Evolutionary conservation across 208 protist genomes (phyloP), one percentile per base, ranked within the genome.

Genomic region (Paratrypanosoma confusum): DNA sequence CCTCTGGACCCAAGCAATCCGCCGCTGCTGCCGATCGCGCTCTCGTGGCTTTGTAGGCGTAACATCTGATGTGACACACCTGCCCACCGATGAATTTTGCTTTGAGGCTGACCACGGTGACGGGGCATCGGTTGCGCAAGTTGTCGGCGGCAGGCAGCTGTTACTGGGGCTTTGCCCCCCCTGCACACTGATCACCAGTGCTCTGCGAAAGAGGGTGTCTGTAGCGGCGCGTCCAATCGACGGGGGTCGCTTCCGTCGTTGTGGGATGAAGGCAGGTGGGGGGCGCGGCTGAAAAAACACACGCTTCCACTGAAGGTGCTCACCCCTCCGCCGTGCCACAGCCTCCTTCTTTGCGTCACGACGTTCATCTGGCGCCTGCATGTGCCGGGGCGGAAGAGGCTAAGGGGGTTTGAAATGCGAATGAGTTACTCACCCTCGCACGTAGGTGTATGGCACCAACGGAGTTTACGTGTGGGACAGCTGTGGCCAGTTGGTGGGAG

Each of bases 281-380:
- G 79, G 73, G 6, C 82, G 60, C 6, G 72, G 42, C 37, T 66
- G 55, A 50, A 91, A 91, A 51, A 91, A 91, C 3, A 26, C n/a
- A 26, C 49, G 56, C 56, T 91, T 88, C 79, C 82, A 91, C 36
- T 25, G 43, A 17, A 53, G 35, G 43, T 91, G 82, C 40, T 52
- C 58, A 14, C 50, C 68, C 25, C 40, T 27, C 2, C 68, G 67
- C 37, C 65, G 50, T 39, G 52, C 57, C 13, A 65, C 39, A 0
- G 63, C 60, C 13, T 57, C 59, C 25, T 63, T 56, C 24, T 44
- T 59, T 11, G 48, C 33, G 27, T 67, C 44, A 39, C 56, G 48
- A 14, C 45, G 43, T 22, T 49, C 48, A 14, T 49, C 37, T 1
- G 56, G 56, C 14, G 26, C 34, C 56, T 63, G 56, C 56, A 63